Evolutionary conservation across 2,329 filamentous ascomycete genomes (phyloP).

Genomic region (Dothideomycetes sp.): DNA sequence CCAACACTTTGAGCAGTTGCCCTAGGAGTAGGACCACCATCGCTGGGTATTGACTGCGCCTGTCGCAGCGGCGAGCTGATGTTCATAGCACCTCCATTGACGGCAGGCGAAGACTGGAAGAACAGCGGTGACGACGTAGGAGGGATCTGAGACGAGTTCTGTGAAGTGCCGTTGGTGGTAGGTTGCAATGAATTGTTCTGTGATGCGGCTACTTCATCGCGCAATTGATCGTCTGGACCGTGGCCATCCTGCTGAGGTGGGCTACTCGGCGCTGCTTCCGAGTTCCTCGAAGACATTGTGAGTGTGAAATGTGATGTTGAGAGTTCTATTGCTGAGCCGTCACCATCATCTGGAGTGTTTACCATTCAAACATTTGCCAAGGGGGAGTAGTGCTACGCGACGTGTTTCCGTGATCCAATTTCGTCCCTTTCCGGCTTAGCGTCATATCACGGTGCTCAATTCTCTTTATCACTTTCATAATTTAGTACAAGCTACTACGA

Average conservation of each 20-base stretch:
- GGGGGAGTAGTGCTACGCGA: too few relatives aligned
- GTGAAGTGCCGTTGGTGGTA: constrained; percentile 37
- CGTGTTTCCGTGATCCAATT: neutral
- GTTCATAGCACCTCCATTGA: constrained; percentile 31
- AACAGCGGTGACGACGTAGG: constrained; percentile 68
- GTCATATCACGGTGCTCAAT: neutral
- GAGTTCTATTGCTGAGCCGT: neutral
- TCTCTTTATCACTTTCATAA: too few relatives aligned
- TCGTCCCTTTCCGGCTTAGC: constrained; percentile 3
- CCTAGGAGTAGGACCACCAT: constrained; percentile 62
- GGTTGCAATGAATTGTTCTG: constrained; percentile 29
- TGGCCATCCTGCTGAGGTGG: constrained; percentile 27
- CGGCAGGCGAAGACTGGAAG: constrained; percentile 55
- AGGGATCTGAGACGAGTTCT: constrained; percentile 28
- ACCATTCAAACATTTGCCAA: neutral
- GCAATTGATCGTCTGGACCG: constrained; percentile 36
- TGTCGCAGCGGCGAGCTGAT: constrained; percentile 41
- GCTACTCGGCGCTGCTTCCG: constrained; percentile 46
- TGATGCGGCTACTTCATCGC: constrained; percentile 33
- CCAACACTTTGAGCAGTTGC: constrained; percentile 53
- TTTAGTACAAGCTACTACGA: too few relatives aligned
- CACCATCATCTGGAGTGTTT: too few relatives aligned
- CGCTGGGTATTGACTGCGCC: constrained; percentile 33
- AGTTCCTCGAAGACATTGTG: constrained; percentile 51
- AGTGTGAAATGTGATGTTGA: constrained; percentile 4